Base-by-base conservation (phyloP, 2,329 filamentous ascomycete species). In the Ascochyta lentis region DNA sequence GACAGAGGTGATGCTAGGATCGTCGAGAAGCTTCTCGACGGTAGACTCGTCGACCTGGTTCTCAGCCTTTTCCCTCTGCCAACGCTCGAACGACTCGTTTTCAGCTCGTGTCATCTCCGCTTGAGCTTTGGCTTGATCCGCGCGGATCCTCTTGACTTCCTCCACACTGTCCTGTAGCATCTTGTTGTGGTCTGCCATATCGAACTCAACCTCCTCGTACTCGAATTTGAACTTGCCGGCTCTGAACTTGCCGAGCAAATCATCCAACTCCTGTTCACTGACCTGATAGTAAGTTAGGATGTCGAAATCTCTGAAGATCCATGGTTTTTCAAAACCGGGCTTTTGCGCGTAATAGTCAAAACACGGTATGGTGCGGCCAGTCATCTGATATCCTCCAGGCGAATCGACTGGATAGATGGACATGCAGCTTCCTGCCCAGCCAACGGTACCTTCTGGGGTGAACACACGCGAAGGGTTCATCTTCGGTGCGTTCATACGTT, bases 251-350 rank as follows among this genome's bases (percentile, higher is more conserved):
- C 76, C 76, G 24, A 85, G 72, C 43, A 82, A 60, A 9, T 69
- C 61, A 51, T 84, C 81, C 33, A 84, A 80, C 58, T 85, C 81
- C 12, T 75, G 71, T 58, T 85, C 81, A 31, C 63, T 77, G 13
- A 86, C 83, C 51, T 80, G 77, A 59, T 84, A 82, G 67, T 82
- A 86, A 0, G 78, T 81, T 19, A 86, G 74, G 39, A 84, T 77
- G 59, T 86, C 84, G 56, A 86, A 84, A 58, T 85, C 81, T 44
- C 80, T 76, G 61, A 84, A 86, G 2, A 86, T 74, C 79, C 83
- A 85, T 0, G 84, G 83, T 0, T 75, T 59, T 3, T 68, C 74
- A 61, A 84, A 86, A 1, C 80, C 80, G 0, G 72, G 70, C 58
- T 84, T 84, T 60, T 77, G 81, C 0, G 82, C 81, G 7, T 83